Percentiles rank a stretch among this genome's conserved stretches.
These are phyloP conservation scores for Debaryomyces singareniensis DNA, from an alignment of 1,139 yeast genomes.

Conservation along the genomic window DNA sequence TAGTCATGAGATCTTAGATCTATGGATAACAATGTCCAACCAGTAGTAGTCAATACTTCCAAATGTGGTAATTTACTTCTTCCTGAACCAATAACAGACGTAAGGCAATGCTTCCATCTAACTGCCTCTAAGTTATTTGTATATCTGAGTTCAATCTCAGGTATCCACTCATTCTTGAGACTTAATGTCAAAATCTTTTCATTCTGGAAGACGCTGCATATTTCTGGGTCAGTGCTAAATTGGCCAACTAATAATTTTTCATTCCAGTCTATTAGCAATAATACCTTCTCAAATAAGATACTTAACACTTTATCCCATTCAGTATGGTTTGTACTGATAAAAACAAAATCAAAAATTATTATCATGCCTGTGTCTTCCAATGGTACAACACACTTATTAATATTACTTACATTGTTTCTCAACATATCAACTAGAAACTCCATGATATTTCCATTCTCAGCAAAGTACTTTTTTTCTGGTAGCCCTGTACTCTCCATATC, in stretches of 20 bases:
- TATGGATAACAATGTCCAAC: constrained; percentile 33
- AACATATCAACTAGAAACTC: background rate
- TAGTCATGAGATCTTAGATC: constrained; percentile 35
- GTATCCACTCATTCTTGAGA: constrained; percentile 33
- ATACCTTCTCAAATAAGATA: constrained; percentile 32
- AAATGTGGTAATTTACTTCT: constrained; percentile 13
- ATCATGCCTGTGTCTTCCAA: constrained; percentile 19
- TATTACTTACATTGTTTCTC: constrained; percentile 3
- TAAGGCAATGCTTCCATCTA: constrained; percentile 35
- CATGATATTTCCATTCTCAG: background rate
- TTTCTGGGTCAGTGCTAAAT: constrained; percentile 21
- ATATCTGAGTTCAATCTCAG: constrained; percentile 39
- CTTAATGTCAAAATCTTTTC: constrained; percentile 26
- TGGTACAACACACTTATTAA: constrained; percentile 7
- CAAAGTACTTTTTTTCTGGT: constrained; percentile 4
- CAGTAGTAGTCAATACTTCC: constrained; percentile 45
- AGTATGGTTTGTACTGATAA: constrained; percentile 30
- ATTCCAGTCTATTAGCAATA: constrained; percentile 28
- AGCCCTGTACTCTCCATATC: constrained; percentile 11
- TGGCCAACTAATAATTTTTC: constrained; percentile 30
- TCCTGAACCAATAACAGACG: constrained; percentile 11
- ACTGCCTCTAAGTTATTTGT: constrained; percentile 26
- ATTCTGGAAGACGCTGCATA: constrained; percentile 18
- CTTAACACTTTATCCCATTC: constrained; percentile 31
- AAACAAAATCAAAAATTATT: constrained; percentile 38